phyloP scores from a whole-genome alignment of 768 basidiomycete genomes.

The Auriscalpium microsporum region DNA sequence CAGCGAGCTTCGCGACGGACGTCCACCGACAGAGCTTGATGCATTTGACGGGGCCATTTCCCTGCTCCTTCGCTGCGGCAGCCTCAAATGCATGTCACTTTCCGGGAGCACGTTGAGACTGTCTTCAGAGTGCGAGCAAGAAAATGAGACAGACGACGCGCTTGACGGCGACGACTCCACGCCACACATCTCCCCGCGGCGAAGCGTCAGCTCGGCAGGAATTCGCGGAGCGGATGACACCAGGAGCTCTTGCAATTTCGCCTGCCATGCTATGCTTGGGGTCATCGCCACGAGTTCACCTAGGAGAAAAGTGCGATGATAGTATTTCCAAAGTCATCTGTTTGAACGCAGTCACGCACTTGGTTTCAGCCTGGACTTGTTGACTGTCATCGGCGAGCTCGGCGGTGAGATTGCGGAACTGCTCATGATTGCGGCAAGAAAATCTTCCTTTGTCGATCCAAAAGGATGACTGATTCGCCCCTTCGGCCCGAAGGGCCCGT shows the following conservation, averaged over 20 bases:
- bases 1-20: background rate
- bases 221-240: background rate
- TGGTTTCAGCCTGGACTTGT: background rate
- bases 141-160: background rate
- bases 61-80: too few species aligned
- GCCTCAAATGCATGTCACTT: too few species aligned
- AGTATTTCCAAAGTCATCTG: too few species aligned
- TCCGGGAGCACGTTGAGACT: background rate
- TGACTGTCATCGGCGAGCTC: conserved; percentile 1
- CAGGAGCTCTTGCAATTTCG: conserved; percentile 9
- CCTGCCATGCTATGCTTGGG: conserved; percentile 16
- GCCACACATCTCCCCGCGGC: background rate
- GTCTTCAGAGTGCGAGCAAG: background rate
- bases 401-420: conserved; percentile 14
- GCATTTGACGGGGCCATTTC: too few species aligned
- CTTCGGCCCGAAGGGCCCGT: conserved; percentile 27
- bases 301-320: background rate
- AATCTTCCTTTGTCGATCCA: conserved; percentile 24
- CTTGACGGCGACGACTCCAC: background rate
- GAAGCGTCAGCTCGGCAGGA: background rate
- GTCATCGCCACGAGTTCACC: conserved; percentile 10
- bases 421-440: conserved; percentile 21
- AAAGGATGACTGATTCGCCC: conserved; percentile 22
- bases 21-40: background rate
- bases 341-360: background rate